Base-by-base conservation (phyloP, 2,329 filamentous ascomycete species). In the Tolypocladium ophioglossoides region DNA sequence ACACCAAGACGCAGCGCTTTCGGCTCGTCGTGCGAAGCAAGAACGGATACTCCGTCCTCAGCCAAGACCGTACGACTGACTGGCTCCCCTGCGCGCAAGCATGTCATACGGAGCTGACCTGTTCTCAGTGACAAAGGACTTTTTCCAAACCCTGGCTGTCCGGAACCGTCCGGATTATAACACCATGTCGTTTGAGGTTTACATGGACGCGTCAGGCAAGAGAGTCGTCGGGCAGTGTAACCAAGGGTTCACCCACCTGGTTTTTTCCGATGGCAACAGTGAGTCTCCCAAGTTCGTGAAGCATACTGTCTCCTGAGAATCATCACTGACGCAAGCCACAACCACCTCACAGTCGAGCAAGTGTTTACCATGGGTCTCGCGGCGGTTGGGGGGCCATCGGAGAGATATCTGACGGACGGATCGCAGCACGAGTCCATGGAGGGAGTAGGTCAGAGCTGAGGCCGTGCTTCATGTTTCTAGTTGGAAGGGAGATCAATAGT, bases 21-120 rank as follows among this genome's bases (percentile, higher is more conserved):
- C 52, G 52, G 9, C 52, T 54, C 48, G 39, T 54, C 20, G 47
- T 54, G 47, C 47, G 39, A 12, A 54, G 52, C 49, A 50, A 49
- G 37, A 47, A 27, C n/a, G 52, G 52, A 12, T 53, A 53, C 52
- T 48, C 52, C 2, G 52, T 49, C 52, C 41, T 53, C 18, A 53
- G 52, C 44, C 52, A 53, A 49, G 52, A 53, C 35, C 18, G 52
- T 49, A 40, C n/a, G 50, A 7, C 27, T 16, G 35, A 11, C n/a
- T 2, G 16, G 18, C 24, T 14, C 37, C 8, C 4, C 18, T 7
- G 22, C 4, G n/a, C 18, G 5, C 24, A 14, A 3, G 11, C 9
- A 30, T 3, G 22, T 12, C 16, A 8, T 16, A n/a, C 8, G 9
- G 11, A n/a, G 35, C 49, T 51, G 22, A 51, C 35, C 2, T 20